A percentile compares a stretch with the other conserved stretches of the same genome.
phyloP scores from a whole-genome alignment of 768 basidiomycete species.

The Calocybe cyanea region DNA sequence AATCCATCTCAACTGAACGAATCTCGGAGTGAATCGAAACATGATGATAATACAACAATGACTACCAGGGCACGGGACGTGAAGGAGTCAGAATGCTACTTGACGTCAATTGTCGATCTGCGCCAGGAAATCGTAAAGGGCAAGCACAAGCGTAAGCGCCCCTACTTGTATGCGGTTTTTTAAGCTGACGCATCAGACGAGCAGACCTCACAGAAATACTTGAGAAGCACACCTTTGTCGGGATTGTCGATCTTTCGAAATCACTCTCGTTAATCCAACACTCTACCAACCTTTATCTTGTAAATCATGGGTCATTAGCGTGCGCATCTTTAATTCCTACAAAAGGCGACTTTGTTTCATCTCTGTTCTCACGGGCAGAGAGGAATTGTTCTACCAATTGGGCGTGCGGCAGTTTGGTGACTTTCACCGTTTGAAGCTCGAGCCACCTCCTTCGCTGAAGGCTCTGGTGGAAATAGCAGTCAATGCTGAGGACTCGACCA shows the following conservation, averaged over 20 bases:
- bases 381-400: conserved; percentile 94
- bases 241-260: conserved; percentile 74
- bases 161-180: not conserved
- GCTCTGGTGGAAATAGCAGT: conserved; percentile 78
- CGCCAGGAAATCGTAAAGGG: conserved; percentile 54
- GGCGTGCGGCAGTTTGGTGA: conserved; percentile 89
- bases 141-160: conserved; percentile 63
- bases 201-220: conserved; percentile 81
- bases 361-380: conserved; percentile 39
- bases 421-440: conserved; percentile 69
- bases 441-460: conserved; percentile 74
- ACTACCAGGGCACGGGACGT: conserved; percentile 47
- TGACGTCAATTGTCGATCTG: conserved; percentile 72
- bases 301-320: conserved; percentile 84
- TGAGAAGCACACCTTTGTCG: conserved; percentile 87
- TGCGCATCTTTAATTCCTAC: conserved; percentile 35
- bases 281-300: conserved; percentile 82
- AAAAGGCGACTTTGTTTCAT: conserved; percentile 1
- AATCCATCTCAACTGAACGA: conserved; percentile 46
- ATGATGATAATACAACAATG: conserved; percentile 15
- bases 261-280: conserved; percentile 84
- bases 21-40: conserved; percentile 16
- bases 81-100: conserved; percentile 68
- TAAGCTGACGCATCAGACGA: not conserved
- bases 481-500: conserved; percentile 59